Base-by-base conservation (phyloP, 208 protist species). In the Trypanosoma grayi region DNA sequence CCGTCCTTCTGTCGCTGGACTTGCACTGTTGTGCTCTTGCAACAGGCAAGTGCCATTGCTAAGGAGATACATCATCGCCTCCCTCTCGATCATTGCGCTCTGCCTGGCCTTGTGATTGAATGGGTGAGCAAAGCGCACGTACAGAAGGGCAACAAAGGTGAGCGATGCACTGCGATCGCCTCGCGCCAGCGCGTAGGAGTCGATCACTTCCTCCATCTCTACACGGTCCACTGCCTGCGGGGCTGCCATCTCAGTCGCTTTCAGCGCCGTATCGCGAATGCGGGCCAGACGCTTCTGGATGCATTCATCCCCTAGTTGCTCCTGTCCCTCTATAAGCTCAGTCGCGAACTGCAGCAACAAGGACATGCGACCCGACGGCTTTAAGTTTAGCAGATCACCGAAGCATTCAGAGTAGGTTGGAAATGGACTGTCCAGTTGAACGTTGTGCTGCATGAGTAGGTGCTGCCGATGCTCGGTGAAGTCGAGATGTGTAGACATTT, bases 361-460 rank as follows among this genome's bases (percentile, higher is more conserved):
- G 28, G 69, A 68, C 83, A 95, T 93, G 48, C 89, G 79, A 24
- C 83, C 77, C 9, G 54, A 66, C 9, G 81, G 80, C 6, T 61
- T 60, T 43, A 85, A 53, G 52, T 64, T 77, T 13, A 93, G 77
- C 30, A 95, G 40, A 57, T 93, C 89, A 6, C 77, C 77, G 61
- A 95, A 95, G 63, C 89, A 95, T 30, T 92, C 89, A 41, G 79
- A 73, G 63, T 90, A 95, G 2, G 83, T 79, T 8, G 89, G 89
- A 60, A 88, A 95, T 7, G 89, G 89, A 4, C 79, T 47, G 36
- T 95, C 85, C 2, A 95, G 73, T 75, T 95, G 89, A 54, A 95
- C 86, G 33, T 81, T 77, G 44, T 74, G 70, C 55, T 83, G 74
- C 65, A 87, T 75, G 41, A 95, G 68, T 44, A 95, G 72, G 53